A percentile compares a stretch with the other conserved stretches of the same genome.
These are phyloP conservation scores for Tricholoma bakamatsutake DNA, from an alignment of 768 basidiomycete species.

Conservation along the genomic window DNA sequence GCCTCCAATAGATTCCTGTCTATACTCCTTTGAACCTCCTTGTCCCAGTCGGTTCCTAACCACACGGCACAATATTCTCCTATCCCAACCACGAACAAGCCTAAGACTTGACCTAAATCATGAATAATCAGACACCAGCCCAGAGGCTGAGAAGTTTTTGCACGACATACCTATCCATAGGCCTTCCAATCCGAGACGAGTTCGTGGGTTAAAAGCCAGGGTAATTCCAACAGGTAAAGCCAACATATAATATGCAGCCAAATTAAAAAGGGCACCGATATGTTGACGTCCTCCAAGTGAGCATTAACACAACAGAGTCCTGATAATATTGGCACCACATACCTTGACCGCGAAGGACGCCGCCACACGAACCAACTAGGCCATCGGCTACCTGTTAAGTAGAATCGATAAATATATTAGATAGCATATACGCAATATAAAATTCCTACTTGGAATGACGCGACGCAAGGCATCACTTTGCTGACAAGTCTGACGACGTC, in stretches of 20 bases:
- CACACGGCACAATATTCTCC: slow-evolving; percentile 61
- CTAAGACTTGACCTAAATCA: slow-evolving; percentile 60
- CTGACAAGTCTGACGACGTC: slow-evolving; percentile 56
- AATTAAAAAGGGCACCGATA: slow-evolving; percentile 68
- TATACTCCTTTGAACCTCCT: slow-evolving; percentile 51
- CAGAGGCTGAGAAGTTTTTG: slow-evolving; percentile 22
- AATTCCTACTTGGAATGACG: slow-evolving; percentile 56
- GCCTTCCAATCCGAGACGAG: slow-evolving; percentile 50
- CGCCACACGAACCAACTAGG: slow-evolving; percentile 54
- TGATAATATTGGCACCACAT: slow-evolving; percentile 15
- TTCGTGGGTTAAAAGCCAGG: slow-evolving; percentile 52
- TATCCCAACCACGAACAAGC: slow-evolving; percentile 64
- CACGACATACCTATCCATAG: slow-evolving; percentile 68
- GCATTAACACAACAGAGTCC: background rate
- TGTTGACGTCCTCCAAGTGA: slow-evolving; percentile 52
- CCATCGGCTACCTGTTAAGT: slow-evolving; percentile 51
- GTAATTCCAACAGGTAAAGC: slow-evolving; percentile 76
- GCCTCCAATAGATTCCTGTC: slow-evolving; percentile 34
- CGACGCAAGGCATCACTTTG: slow-evolving; percentile 67
- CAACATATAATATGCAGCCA: slow-evolving; percentile 72
- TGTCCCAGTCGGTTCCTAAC: slow-evolving; percentile 55
- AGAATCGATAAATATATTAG: background rate
- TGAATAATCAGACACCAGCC: slow-evolving; percentile 3
- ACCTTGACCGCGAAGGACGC: slow-evolving; percentile 79
- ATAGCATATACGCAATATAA: background rate